A percentile compares a stretch with the other conserved stretches of the same genome.
Evolutionary conservation across 768 basidiomycete species (phyloP).

Genomic region (Suillus sp.): DNA sequence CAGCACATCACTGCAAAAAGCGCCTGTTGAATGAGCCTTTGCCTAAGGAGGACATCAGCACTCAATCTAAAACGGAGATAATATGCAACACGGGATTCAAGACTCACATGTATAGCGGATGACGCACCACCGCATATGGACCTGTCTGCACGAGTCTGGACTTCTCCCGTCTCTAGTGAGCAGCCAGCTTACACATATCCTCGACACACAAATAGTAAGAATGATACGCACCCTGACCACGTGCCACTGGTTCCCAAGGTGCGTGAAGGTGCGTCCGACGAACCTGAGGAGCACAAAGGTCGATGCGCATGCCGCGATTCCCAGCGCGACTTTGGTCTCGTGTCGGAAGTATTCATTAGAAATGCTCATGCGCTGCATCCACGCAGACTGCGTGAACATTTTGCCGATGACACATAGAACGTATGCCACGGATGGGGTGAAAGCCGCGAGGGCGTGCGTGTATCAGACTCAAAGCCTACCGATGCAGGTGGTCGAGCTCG

Average conservation of each 20-base stretch:
- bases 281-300: conserved; percentile 22
- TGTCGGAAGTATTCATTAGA: conserved; percentile 25
- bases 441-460: conserved; percentile 26
- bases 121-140: conserved; percentile 40
- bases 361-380: conserved; percentile 34
- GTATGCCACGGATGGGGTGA: conserved; percentile 32
- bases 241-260: conserved; percentile 34
- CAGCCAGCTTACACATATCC: background rate
- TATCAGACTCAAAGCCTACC: conserved; percentile 31
- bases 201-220: background rate
- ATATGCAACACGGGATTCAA: conserved; percentile 18
- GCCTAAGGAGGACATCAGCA: conserved; percentile 7
- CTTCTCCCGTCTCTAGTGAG: conserved; percentile 31
- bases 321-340: conserved; percentile 27
- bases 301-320: conserved; percentile 30
- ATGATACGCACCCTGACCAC: conserved; percentile 31
- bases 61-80: conserved; percentile 8
- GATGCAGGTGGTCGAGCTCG: conserved; percentile 19
- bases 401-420: conserved; percentile 29
- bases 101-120: conserved; percentile 38
- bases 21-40: background rate
- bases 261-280: conserved; percentile 16
- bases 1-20: conserved; percentile 19
- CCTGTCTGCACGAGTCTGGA: conserved; percentile 31
- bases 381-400: conserved; percentile 36